Conservation (phyloP, 345 rosid species). For the Rubroshorea leprosula region DNA sequence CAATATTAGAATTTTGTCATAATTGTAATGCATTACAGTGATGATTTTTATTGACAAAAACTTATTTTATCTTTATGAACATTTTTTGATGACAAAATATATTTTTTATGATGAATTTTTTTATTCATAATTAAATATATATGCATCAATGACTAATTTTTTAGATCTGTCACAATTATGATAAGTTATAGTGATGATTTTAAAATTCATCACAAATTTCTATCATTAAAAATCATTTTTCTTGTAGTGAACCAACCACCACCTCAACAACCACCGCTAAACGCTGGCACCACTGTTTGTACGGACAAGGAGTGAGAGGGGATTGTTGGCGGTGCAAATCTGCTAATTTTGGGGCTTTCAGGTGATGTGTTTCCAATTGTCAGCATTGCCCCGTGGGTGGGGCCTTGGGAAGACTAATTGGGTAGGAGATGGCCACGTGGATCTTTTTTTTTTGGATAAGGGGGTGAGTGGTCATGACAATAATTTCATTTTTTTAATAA, state of each 20-base stretch:
- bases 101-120: too few relatives aligned
- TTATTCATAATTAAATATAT: too few relatives aligned
- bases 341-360: conserved; percentile 25
- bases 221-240: too few relatives aligned
- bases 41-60: too few relatives aligned
- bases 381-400: conserved; percentile 4
- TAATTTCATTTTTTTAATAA: neutral
- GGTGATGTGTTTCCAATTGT: conserved; percentile 27
- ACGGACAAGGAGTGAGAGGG: conserved; percentile 15
- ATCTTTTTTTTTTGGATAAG: conserved; percentile 21
- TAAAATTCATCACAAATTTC: too few relatives aligned
- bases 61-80: too few relatives aligned
- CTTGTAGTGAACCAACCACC: conserved; percentile 12
- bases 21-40: too few relatives aligned
- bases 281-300: conserved; percentile 8
- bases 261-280: conserved; percentile 5
- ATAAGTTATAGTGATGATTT: too few relatives aligned
- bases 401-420: conserved; percentile 15
- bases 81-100: too few relatives aligned
- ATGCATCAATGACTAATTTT: too few relatives aligned
- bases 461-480: conserved; percentile 12
- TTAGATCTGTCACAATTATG: too few relatives aligned
- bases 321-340: conserved; percentile 10
- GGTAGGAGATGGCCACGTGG: conserved; percentile 14
- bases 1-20: too few relatives aligned